Base-by-base conservation (phyloP, 2,329 filamentous ascomycete species). In the Penicillium thymicola region DNA sequence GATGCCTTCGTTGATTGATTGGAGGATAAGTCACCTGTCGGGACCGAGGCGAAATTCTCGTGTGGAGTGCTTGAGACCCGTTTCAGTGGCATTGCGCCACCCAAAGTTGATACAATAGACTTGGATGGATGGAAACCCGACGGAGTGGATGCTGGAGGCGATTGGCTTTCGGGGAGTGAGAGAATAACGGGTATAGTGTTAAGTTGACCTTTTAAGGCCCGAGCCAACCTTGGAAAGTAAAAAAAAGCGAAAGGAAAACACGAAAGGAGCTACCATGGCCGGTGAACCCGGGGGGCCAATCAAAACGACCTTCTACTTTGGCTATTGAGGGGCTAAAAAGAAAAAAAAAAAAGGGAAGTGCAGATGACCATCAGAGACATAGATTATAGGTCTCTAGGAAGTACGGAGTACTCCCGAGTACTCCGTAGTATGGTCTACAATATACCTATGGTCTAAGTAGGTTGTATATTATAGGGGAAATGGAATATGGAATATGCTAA, bases 81-180 rank as follows among this genome's bases (percentile, higher is more conserved):
- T 14, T 40, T 21, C 5, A 25, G 28, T 21, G 27, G n/a, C n/a
- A 30, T 45, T 45, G 13, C 41, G 41, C 41, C 41, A 43, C 41
- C 41, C 23, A 18, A 18, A 43, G 6, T 21, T 23, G 9, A 16
- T 27, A 37, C 3, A 10, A 21, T 11, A 18, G 16, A 37, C 5
- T 37, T 38, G 11, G 36, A 38, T 38, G 11, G 36, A 38, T 38
- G n/a, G 16, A 44, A 37, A 51, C 48, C 54, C 54, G 54, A 55
- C 36, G 36, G 48, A 46, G 34, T 36, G 54, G 53, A 38, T 51
- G 46, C 25, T 30, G 37, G 45, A 55, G 48, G 54, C 54, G 48
- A 56, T 56, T 56, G 54, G 48, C 54, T 56, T 56, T 41, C 34
- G 36, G 48, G 23, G 36, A 11, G 37, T 54, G 52, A 49, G 37